Evolutionary conservation across 1,139 yeast genomes (phyloP).

Genomic region (Scheffersomyces lignicola): DNA sequence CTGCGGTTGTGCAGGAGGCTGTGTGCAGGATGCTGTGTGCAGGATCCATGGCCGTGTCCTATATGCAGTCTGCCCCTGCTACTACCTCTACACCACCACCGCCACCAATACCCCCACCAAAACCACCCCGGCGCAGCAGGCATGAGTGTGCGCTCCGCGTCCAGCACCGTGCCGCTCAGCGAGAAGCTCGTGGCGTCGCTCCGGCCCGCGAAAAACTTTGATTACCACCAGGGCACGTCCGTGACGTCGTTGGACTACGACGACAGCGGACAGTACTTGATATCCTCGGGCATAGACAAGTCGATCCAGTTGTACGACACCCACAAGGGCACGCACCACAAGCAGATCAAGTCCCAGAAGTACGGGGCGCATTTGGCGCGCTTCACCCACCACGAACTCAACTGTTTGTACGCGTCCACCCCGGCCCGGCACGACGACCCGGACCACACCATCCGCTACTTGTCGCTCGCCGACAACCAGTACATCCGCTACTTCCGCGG

Average conservation of each 20-base stretch:
- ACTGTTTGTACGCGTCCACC: conserved; percentile 84
- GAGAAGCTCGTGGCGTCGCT: conserved; percentile 48
- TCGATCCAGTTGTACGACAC: conserved; percentile 83
- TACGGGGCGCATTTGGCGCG: conserved; percentile 89
- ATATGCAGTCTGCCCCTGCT: too few relatives aligned
- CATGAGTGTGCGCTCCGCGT: too few relatives aligned
- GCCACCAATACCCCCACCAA: too few relatives aligned
- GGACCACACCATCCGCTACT: conserved; percentile 71
- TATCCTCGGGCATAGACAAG: conserved; percentile 81
- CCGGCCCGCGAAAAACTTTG: conserved; percentile 58
- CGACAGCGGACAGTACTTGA: conserved; percentile 75
- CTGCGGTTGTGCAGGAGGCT: too few relatives aligned
- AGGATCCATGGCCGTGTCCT: too few relatives aligned
- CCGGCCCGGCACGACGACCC: conserved; percentile 38
- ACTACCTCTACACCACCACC: too few relatives aligned
- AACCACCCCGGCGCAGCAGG: too few relatives aligned
- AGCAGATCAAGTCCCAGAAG: conserved; percentile 78
- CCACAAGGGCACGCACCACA: conserved; percentile 62
- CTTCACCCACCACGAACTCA: conserved; percentile 74
- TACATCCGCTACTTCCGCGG: conserved; percentile 86
- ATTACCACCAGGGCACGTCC: conserved; percentile 55
- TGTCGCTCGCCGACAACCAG: conserved; percentile 75
- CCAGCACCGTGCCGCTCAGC: conserved; percentile 31
- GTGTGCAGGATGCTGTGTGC: too few relatives aligned
- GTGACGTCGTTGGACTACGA: conserved; percentile 86